Percentiles rank a stretch among this genome's conserved stretches.
These are phyloP conservation scores for Kokia cookei DNA, from an alignment of 441 rosid species.

Conservation along the genomic window DNA sequence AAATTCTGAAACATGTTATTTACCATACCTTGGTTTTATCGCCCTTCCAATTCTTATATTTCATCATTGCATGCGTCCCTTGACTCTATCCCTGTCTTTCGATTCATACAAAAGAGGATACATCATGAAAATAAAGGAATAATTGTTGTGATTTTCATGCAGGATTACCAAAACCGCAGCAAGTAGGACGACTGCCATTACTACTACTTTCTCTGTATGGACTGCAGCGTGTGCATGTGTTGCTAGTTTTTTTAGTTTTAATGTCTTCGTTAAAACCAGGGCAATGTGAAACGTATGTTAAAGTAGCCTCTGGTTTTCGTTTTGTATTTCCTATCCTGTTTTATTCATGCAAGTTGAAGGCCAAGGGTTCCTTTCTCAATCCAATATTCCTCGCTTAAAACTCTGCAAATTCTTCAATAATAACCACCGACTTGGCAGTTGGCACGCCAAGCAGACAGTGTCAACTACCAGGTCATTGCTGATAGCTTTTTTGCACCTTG, in stretches of 20 bases:
- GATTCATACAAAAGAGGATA: too few relatives aligned
- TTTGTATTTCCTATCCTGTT: neutral
- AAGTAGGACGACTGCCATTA: slow-evolving; percentile 25
- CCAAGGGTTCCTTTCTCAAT: too few relatives aligned
- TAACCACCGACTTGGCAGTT: too few relatives aligned
- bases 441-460: too few relatives aligned
- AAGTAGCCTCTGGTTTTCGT: slow-evolving; percentile 17
- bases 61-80: neutral
- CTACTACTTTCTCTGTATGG: too few relatives aligned
- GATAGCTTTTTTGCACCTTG: too few relatives aligned
- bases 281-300: neutral
- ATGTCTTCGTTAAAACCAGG: slow-evolving; percentile 9
- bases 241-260: slow-evolving; percentile 16
- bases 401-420: too few relatives aligned
- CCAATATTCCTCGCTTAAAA: too few relatives aligned
- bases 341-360: too few relatives aligned
- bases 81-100: neutral
- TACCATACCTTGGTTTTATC: neutral
- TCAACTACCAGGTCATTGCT: too few relatives aligned
- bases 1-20: neutral
- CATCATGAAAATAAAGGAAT: too few relatives aligned
- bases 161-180: slow-evolving; percentile 64
- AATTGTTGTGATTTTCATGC: slow-evolving; percentile 3
- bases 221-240: slow-evolving; percentile 10
- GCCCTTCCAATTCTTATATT: neutral